phyloP scores from a whole-genome alignment of 768 basidiomycete species.

The Lactarius hengduanensis region DNA sequence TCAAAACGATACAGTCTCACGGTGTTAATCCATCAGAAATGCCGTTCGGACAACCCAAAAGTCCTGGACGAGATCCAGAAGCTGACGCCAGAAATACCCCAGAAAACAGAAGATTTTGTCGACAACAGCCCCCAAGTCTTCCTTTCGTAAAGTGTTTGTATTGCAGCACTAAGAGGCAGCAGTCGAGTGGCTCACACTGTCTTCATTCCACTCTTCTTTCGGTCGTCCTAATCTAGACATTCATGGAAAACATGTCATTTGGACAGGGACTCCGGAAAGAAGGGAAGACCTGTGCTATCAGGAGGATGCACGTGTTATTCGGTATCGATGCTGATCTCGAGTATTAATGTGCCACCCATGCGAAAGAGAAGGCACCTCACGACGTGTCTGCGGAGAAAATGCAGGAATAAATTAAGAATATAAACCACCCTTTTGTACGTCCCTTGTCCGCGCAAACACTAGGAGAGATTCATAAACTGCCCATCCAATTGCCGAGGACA shows the following conservation, averaged over 20 bases:
- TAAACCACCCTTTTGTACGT: not conserved
- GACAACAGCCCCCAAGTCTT: constrained; percentile 39
- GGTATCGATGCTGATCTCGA: too few species aligned
- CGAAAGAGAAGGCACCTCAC: not conserved
- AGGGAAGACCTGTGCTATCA: not conserved
- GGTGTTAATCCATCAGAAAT: constrained; percentile 43
- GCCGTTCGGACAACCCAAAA: constrained; percentile 48
- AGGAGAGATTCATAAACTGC: constrained; percentile 82
- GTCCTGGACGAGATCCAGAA: constrained; percentile 55
- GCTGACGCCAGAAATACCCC: constrained; percentile 49
- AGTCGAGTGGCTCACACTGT: not conserved
- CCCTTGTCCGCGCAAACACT: constrained; percentile 48
- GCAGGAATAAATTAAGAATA: not conserved
- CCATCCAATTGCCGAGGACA: constrained; percentile 91
- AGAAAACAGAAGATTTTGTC: constrained; percentile 53
- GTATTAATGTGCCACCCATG: not conserved
- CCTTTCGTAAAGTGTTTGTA: constrained; percentile 6
- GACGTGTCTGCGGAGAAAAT: not conserved
- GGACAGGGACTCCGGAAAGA: not conserved
- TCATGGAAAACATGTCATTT: not conserved
- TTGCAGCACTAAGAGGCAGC: not conserved
- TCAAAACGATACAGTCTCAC: not conserved
- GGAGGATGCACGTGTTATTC: not conserved
- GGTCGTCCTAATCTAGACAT: constrained; percentile 2
- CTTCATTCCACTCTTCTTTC: not conserved